Evolutionary conservation across 2,329 filamentous ascomycete genomes (phyloP).

Genomic region (Colletotrichum sp.): DNA sequence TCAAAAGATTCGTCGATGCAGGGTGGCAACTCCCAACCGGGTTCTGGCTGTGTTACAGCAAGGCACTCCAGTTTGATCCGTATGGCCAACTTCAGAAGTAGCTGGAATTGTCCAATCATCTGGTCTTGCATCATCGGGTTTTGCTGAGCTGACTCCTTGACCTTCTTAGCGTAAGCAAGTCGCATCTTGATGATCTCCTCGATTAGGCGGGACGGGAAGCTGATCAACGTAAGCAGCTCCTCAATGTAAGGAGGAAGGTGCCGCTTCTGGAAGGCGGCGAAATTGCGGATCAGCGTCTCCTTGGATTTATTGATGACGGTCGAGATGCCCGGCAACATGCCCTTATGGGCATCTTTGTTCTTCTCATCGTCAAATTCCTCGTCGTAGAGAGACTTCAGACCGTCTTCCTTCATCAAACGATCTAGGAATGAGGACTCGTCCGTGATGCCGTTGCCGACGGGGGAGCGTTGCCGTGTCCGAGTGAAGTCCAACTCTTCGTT

Average conservation of each 20-base stretch:
- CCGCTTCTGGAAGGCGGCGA: conserved; percentile 81
- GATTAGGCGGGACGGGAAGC: conserved; percentile 93
- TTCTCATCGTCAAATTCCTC: conserved; percentile 48
- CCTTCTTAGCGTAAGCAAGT: conserved; percentile 88
- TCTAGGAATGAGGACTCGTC: conserved; percentile 96
- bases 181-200: conserved; percentile 96
- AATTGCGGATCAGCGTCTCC: conserved; percentile 85
- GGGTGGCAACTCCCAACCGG: conserved; percentile 93
- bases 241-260: conserved; percentile 97
- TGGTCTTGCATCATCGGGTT: conserved; percentile 95
- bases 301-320: conserved; percentile 94
- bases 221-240: conserved; percentile 93
- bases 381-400: conserved; percentile 88
- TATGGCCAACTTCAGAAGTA: conserved; percentile 88
- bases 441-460: conserved; percentile 73
- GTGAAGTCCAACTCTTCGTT: conserved; percentile 94
- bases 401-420: conserved; percentile 93
- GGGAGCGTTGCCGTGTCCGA: conserved; percentile 72
- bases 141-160: conserved; percentile 93
- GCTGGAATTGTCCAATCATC: conserved; percentile 96
- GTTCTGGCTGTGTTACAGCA: conserved; percentile 81
- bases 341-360: conserved; percentile 55
- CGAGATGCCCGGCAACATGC: conserved; percentile 84
- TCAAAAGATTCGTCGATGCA: conserved; percentile 98
- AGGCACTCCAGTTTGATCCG: conserved; percentile 91